Evolutionary conservation across 345 rosid species (phyloP), one percentile per base, ranked within the genome.

Genomic region (Bretschneidera sinensis): DNA sequence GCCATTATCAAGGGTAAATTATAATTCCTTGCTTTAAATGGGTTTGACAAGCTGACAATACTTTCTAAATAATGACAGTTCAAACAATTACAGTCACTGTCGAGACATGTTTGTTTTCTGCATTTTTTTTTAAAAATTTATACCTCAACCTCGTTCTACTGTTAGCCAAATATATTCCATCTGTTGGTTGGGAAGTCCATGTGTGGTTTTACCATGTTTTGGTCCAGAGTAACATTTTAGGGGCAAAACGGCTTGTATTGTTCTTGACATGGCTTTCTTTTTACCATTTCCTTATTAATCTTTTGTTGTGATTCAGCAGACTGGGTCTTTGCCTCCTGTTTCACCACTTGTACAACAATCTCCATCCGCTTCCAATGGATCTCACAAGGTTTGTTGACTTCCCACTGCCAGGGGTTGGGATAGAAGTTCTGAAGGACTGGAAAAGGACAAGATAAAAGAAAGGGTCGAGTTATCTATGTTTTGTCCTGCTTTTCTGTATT

Each of bases 321-420:
- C 73, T 50, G 72, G 48, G 35, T 76, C 89, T 47, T 74, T 82
- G 72, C 85, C 83, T 47, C 78, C 85, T 50, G 54, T 31, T 60
- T 67, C 76, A 59, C 78, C 76, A 10, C 59, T 49, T 20, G 88
- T 72, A 70, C 54, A 69, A 28, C 73, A 80, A 34, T 57, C 71
- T 17, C 74, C 81, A 0, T 54, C 77, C 43, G 61, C 59, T 63
- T 63, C 81, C 54, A 78, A 59, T 77, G 85, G 74, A 60, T 68
- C 78, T 63, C 64, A 35, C 55, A 75, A 73, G 95, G 97, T 86
- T 61, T 23, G 78, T 70, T 66, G 49, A 48, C 23, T 56, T 66
- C 16, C 21, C 45, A 55, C 35, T 68, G 35, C 16, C 59, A 9
- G 16, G 1, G 16, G 4, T 19, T 28, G 28, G 9, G 21, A 47